phyloP scores from a whole-genome alignment of 495 filamentous ascomycete genomes.

The Eremomyces bilateralis region DNA sequence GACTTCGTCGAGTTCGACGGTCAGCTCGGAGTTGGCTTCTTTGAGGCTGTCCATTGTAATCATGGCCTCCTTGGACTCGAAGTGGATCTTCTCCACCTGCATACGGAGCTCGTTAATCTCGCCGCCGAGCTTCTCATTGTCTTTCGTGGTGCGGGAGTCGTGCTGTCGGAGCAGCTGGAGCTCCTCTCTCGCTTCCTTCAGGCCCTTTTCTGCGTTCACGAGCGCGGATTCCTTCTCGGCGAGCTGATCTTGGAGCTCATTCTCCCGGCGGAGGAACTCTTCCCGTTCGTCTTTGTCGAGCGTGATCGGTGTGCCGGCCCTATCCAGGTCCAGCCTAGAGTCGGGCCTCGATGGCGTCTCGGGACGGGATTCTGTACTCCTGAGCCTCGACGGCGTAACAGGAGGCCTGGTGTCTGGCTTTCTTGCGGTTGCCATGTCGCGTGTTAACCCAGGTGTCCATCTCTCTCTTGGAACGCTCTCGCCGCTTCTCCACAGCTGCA shows the following conservation, averaged over 20 bases:
- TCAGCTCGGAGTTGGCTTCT: conserved; percentile 85
- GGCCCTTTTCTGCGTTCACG: conserved; percentile 48
- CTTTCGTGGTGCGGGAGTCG: conserved; percentile 52
- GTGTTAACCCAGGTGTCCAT: conserved; percentile 40
- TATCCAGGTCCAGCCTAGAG: conserved; percentile 60
- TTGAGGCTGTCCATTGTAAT: conserved; percentile 97
- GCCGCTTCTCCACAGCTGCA: conserved; percentile 67
- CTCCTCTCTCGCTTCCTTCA: conserved; percentile 69
- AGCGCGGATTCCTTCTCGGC: conserved; percentile 78
- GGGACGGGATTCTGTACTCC: conserved; percentile 26
- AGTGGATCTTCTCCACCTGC: conserved; percentile 84
- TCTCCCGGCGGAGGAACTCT: conserved; percentile 86
- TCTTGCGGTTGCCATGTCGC: conserved; percentile 28
- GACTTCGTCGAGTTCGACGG: conserved; percentile 74
- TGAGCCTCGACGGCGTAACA: conserved; percentile 62
- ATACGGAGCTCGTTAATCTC: conserved; percentile 85
- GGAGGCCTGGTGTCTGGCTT: conserved; percentile 34
- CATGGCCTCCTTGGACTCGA: conserved; percentile 86
- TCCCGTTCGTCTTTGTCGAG: conserved; percentile 94
- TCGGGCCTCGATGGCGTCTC: conserved; percentile 54
- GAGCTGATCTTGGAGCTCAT: conserved; percentile 89
- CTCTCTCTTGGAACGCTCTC: conserved; percentile 75
- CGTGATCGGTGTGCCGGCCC: conserved; percentile 65
- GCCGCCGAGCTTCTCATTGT: conserved; percentile 63
- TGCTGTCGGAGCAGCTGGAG: conserved; percentile 61